Percentiles rank a stretch among this genome's conserved stretches.
These are phyloP conservation scores for Colletotrichum sp. DNA, from an alignment of 2,329 filamentous ascomycete species.

Conservation along the genomic window DNA sequence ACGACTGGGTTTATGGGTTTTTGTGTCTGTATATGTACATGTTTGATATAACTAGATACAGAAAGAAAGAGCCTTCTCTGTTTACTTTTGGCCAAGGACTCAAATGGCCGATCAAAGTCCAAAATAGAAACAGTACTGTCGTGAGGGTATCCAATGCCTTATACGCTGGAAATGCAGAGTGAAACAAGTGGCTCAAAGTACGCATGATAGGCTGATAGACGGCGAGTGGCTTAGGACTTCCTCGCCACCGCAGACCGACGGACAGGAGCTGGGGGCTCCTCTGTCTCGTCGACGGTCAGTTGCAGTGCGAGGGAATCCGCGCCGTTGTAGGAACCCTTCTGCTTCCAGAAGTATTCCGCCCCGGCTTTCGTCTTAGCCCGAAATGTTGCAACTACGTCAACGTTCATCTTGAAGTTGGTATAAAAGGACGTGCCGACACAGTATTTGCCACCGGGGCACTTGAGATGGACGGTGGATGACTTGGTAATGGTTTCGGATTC, in stretches of 20 bases:
- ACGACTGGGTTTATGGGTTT: accelerated
- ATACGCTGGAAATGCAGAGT: not conserved
- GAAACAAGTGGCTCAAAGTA: not conserved
- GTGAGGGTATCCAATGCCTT: not conserved
- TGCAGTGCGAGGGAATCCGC: conserved; percentile 14
- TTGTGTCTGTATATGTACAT: not conserved
- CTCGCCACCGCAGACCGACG: not conserved
- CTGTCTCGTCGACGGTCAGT: conserved; percentile 9
- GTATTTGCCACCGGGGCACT: conserved; percentile 16
- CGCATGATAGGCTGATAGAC: not conserved
- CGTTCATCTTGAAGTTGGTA: conserved; percentile 12
- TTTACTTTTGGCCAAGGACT: not conserved
- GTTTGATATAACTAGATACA: not conserved
- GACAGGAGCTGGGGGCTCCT: not conserved
- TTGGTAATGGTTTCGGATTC: not conserved
- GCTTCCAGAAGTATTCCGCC: not conserved
- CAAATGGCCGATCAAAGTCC: not conserved
- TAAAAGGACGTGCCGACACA: conserved; percentile 15
- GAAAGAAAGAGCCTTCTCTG: accelerated
- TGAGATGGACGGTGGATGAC: not conserved
- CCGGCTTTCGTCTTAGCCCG: not conserved
- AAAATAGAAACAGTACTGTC: not conserved
- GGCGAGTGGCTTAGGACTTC: accelerated
- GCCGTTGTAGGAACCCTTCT: not conserved
- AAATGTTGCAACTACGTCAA: conserved; percentile 6